Evolutionary conservation across 306 rosid genomes (phyloP), one percentile per base, ranked within the genome.

Genomic region (Pterocarpus santalinus): DNA sequence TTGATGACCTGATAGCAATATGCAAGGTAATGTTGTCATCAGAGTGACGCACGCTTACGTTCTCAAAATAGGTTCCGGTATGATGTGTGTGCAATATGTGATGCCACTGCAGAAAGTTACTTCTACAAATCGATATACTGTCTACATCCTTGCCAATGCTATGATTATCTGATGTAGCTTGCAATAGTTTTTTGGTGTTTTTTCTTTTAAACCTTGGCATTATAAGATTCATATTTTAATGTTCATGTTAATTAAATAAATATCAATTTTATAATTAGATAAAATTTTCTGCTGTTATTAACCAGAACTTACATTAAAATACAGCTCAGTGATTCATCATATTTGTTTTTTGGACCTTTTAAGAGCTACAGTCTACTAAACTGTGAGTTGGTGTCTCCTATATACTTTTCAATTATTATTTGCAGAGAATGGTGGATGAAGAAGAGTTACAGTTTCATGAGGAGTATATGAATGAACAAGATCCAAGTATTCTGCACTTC

Each of bases 391-490:
- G 62, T 30, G 69, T 58, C 68, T 79, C 30, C 13, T 70, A 12
- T 63, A 17, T 34, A 8, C 70, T 61, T 47, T 83, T 63, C 38
- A 47, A 63, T 83, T 47, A 56, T 68, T 78, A 52, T 86, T 79
- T 87, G 76, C 96, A 95, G 99, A 93, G 92, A 87, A 87, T 95
- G 96, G 98, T 93, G 66, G 99, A 95, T 10, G 98, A 93, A 86
- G 99, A 95, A 85, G 99, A 95, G 85, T 84, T 95, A 49, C 98
- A 91, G 91, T 95, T 95, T 89, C 92, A 89, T 16, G 99, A 95
- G 83, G 99, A 93, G 84, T 95, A 95, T 85, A 83, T 95, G 87
- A 95, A 95, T 80, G 99, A 95, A 80, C 72, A 90, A 89, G 99
- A 95, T 89, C 99, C 99, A 39, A 95, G 98, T 68, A 93, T 95